Conservation (phyloP, 73 alveolate species). For the Paramecium pentaurelia region DNA sequence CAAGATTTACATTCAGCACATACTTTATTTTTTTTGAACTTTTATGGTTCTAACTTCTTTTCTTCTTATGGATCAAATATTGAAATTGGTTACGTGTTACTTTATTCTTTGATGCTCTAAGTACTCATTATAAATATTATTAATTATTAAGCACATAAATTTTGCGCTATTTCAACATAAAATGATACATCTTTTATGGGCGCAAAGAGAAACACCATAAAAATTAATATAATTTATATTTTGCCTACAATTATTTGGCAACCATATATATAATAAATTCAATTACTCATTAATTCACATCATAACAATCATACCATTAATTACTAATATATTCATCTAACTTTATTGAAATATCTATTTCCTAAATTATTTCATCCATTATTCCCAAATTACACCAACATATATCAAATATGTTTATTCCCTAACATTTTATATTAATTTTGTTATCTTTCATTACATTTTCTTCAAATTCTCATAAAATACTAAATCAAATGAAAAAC, state of each 20-base stretch:
- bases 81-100: neutral
- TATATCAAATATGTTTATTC: too few relatives aligned
- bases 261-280: neutral
- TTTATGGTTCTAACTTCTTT: neutral
- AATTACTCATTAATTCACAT: neutral
- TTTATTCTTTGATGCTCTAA: neutral
- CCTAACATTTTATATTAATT: neutral
- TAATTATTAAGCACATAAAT: neutral
- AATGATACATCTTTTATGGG: neutral
- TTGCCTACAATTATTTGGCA: neutral
- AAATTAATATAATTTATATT: neutral
- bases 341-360: neutral
- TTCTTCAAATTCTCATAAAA: neutral
- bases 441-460: neutral
- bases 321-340: neutral
- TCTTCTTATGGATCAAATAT: neutral
- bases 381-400: neutral
- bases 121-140: neutral
- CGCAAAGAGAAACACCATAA: neutral
- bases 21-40: neutral
- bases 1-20: neutral
- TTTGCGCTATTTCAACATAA: neutral
- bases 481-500: neutral
- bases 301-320: neutral
- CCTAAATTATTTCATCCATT: neutral